Conservation (phyloP, 306 rosid genomes). For the Inga oerstediana region DNA sequence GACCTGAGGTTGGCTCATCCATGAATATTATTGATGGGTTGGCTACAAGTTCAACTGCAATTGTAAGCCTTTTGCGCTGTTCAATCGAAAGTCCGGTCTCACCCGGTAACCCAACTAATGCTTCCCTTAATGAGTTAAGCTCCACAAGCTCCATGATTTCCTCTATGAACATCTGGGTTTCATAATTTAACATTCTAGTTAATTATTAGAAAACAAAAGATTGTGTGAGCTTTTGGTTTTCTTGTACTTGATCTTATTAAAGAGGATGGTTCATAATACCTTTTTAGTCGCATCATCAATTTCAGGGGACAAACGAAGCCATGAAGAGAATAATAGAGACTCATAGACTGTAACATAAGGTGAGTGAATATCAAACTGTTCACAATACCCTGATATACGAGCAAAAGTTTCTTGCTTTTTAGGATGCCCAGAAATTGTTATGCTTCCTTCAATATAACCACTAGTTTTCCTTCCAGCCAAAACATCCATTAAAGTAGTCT, state of each 20-base stretch:
- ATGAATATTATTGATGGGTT: constrained; percentile 94
- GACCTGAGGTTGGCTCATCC: constrained; percentile 99
- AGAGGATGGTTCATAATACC: constrained; percentile 36
- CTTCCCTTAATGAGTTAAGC: constrained; percentile 67
- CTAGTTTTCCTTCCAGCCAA: constrained; percentile 90
- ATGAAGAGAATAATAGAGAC: constrained; percentile 74
- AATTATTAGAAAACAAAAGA: neutral
- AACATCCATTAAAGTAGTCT: constrained; percentile 92
- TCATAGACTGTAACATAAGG: constrained; percentile 87
- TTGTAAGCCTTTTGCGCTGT: constrained; percentile 84
- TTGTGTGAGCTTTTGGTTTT: neutral
- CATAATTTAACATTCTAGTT: neutral
- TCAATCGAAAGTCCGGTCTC: constrained; percentile 80
- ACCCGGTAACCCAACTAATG: constrained; percentile 83
- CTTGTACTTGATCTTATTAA: neutral
- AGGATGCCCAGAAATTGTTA: constrained; percentile 67
- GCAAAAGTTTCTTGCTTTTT: constrained; percentile 87
- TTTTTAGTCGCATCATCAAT: constrained; percentile 66
- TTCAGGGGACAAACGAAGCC: constrained; percentile 75
- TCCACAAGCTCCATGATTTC: constrained; percentile 96
- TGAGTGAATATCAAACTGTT: constrained; percentile 91
- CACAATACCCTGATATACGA: constrained; percentile 88
- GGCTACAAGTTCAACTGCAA: constrained; percentile 92
- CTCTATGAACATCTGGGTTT: constrained; percentile 73
- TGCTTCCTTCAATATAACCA: constrained; percentile 68